Base-by-base conservation (phyloP, 140 eudicot species). In the Flaveria floridana region DNA sequence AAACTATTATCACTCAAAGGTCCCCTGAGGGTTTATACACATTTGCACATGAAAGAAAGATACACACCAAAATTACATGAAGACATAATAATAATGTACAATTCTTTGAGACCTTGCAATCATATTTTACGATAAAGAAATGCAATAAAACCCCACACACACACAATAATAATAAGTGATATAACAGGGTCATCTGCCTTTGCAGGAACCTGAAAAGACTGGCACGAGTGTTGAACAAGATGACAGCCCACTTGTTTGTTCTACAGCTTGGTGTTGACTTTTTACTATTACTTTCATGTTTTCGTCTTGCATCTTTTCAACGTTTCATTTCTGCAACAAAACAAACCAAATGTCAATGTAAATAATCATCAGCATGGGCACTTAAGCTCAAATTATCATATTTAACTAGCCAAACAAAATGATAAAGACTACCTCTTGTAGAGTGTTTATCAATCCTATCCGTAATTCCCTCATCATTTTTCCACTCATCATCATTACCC, bases 401-500 rank as follows among this genome's bases (percentile, higher is more conserved):
- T 48, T 48, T 48, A 48, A 48, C 55, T 48, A 12, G 55, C n/a
- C 3, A 48, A 48, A 48, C 7, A 48, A 48, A 48, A 48, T 48
- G 55, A 48, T 48, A 48, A 13, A 12, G 57, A 26, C 34, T 85
- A 92, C 98, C 98, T 92, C 85, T 86, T 30, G 68, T 76, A 19
- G 92, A 84, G 79, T 79, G 80, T 79, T 78, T 86, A 23, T 77
- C 81, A 73, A 64, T 86, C 78, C 82, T 86, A 16, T 79, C 90
- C 41, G 73, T 83, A 68, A 82, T 80, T 55, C 79, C 91, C 46
- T 78, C 78, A 5, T 84, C 87, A 58, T 84, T 85, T 52, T 84
- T 81, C 92, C 87, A 82, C 75, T 83, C 89, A 75, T 53, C 79
- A 53, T 84, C 90, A 44, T 85, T 82, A 14, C 82, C 84, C 80